These are phyloP conservation scores for Miscanthus lutarioriparius DNA, from an alignment of 176 grass and related monocot species.

Conservation along the genomic window DNA sequence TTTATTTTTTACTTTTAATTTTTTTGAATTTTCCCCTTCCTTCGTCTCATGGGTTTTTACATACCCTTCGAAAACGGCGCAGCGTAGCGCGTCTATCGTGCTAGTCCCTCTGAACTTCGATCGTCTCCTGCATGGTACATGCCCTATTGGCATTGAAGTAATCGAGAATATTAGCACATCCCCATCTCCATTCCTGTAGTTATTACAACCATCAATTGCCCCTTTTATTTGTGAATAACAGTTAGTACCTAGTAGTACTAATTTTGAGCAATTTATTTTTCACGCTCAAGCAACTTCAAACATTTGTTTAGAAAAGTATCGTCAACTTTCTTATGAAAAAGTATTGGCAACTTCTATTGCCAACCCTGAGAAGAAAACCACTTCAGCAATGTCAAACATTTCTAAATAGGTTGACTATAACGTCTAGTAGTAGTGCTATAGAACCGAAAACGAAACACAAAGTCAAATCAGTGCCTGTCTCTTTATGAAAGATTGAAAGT, in stretches of 20 bases:
- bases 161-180: not conserved
- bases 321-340: not conserved
- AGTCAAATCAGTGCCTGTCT: conserved; percentile 5
- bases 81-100: no score
- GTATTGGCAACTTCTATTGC: no score
- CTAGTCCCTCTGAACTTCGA: not conserved
- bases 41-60: no score
- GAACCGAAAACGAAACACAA: not conserved
- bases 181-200: not conserved
- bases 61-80: no score
- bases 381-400: not conserved
- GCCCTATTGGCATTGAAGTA: not conserved
- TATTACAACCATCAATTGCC: not conserved
- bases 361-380: not conserved
- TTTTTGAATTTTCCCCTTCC: no score
- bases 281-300: not conserved
- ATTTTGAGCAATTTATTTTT: not conserved
- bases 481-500: not conserved
- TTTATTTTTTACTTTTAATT: no score
- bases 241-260: not conserved
- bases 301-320: not conserved
- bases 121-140: not conserved
- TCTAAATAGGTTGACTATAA: not conserved
- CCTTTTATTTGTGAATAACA: no score
- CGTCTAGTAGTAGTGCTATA: not conserved